Conservation (phyloP, 2,329 filamentous ascomycete genomes). For the Aspergillus piperis region DNA sequence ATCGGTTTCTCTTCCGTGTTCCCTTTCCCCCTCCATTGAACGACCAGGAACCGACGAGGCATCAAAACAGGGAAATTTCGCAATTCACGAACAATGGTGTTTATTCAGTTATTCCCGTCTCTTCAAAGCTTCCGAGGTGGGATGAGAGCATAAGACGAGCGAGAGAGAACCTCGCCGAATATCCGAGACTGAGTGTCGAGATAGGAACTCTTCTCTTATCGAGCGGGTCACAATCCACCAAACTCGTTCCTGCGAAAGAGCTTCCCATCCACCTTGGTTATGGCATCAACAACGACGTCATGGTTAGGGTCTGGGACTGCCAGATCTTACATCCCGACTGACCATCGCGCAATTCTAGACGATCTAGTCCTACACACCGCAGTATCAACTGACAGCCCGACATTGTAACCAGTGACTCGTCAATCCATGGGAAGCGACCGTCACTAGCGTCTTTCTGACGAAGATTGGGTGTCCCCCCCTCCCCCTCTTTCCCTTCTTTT, state of each 20-base stretch:
- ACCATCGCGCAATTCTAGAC: neutral
- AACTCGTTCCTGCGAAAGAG: neutral
- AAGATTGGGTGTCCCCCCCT: neutral
- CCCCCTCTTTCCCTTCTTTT: neutral
- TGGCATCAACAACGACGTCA: conserved; percentile 8
- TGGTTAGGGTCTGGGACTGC: neutral
- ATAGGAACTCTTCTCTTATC: neutral
- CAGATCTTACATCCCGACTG: neutral
- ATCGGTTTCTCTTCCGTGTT: neutral
- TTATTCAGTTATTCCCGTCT: neutral
- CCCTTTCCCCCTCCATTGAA: neutral
- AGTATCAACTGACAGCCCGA: neutral
- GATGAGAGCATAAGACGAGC: neutral
- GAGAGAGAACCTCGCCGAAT: neutral
- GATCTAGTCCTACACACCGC: no score
- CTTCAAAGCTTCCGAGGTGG: neutral
- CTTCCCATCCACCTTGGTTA: neutral
- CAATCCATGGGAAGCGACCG: neutral
- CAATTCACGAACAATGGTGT: neutral
- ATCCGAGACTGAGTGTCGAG: neutral
- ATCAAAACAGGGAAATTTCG: neutral
- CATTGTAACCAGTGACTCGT: neutral
- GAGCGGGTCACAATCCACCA: neutral
- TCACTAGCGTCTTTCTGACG: neutral
- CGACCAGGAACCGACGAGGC: neutral